Evolutionary conservation across 805 yeast genomes (phyloP), one percentile per base, ranked within the genome.

Genomic region (Saturnispora serradocipensis): DNA sequence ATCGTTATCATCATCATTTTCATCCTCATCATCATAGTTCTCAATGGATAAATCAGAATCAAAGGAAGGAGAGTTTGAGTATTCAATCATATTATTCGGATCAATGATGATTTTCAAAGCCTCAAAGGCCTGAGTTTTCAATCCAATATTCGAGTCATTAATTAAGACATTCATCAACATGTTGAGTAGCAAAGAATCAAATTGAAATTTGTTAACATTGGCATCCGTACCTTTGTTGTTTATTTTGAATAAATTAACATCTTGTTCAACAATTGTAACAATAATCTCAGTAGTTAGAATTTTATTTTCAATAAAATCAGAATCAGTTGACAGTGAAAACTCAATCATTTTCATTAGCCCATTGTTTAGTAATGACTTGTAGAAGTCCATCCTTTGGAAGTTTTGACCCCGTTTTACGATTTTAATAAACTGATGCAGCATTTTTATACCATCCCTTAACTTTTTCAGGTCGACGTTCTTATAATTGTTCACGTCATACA

Each of bases 191-290:
- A 55, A 57, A 0, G 84, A 76, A 82, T 77, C 56, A 53, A 49
- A n/a, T 54, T 59, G 54, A 46, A 45, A 52, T 56, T 84, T 88
- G 51, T 75, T 43, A 42, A 55, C 57, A 5, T n/a, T 18, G n/a
- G 9, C 25, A 18, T 38, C 9, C 13, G 13, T 18, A 6, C 24
- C 13, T 38, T 18, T 18, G 15, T 2, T 38, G 16, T 44, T 43
- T 13, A 53, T 60, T 58, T 69, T 74, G 36, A 87, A 80, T 40
- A 86, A 65, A 15, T 81, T 66, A 9, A 86, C 82, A 61, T 89
- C 96, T 58, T 86, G 91, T 53, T 90, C 97, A 25, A 90, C 83
- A 4, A 89, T 82, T 1, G 88, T 72, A 8, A 86, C 85, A 15
- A 90, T 76, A 8, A 88, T 68, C 61, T 91, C 97, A 0, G 93